These are phyloP conservation scores for Remersonia thermophila DNA, from an alignment of 2,329 filamentous ascomycete species.

Conservation along the genomic window DNA sequence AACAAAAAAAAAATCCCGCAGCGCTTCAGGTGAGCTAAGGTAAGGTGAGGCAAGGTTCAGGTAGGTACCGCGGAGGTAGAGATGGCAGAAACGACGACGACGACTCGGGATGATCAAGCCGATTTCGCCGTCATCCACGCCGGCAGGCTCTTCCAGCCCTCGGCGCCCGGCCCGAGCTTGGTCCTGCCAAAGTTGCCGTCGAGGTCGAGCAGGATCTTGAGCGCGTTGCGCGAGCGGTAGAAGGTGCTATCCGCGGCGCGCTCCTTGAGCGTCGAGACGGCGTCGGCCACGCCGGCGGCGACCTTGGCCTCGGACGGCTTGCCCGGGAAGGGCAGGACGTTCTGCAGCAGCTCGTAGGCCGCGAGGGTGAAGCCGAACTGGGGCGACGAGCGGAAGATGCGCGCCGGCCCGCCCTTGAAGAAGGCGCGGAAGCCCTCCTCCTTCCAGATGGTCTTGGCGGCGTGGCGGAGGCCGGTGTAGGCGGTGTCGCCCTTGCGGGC, in stretches of 20 bases:
- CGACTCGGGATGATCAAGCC: conserved; percentile 6
- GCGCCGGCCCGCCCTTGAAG: conserved; percentile 95
- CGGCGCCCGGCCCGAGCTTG: conserved; percentile 40
- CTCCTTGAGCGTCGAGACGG: conserved; percentile 49
- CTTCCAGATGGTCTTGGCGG: conserved; percentile 67
- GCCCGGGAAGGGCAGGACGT: conserved; percentile 60
- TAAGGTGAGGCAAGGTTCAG: too few species aligned
- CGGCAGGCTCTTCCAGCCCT: conserved; percentile 42
- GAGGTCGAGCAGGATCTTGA: conserved; percentile 90
- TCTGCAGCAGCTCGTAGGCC: conserved; percentile 85
- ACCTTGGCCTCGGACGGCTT: conserved; percentile 35
- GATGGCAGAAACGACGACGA: too few species aligned
- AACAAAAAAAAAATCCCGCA: too few species aligned
- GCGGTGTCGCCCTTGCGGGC: conserved; percentile 85
- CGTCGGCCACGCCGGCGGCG: conserved; percentile 50
- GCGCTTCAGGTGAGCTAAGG: too few species aligned
- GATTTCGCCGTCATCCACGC: conserved; percentile 29
- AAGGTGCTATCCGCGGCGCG: conserved; percentile 42
- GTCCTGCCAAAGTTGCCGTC: conserved; percentile 84
- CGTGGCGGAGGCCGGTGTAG: conserved; percentile 81
- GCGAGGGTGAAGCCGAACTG: conserved; percentile 98
- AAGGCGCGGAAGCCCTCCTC: conserved; percentile 94
- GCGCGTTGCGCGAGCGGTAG: conserved; percentile 65
- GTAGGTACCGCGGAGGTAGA: too few species aligned
- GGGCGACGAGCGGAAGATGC: conserved; percentile 87